Percentiles rank a stretch among this genome's conserved stretches.
These are phyloP conservation scores for Sarocladium strictum DNA, from an alignment of 2,329 filamentous ascomycete genomes.

Conservation along the genomic window DNA sequence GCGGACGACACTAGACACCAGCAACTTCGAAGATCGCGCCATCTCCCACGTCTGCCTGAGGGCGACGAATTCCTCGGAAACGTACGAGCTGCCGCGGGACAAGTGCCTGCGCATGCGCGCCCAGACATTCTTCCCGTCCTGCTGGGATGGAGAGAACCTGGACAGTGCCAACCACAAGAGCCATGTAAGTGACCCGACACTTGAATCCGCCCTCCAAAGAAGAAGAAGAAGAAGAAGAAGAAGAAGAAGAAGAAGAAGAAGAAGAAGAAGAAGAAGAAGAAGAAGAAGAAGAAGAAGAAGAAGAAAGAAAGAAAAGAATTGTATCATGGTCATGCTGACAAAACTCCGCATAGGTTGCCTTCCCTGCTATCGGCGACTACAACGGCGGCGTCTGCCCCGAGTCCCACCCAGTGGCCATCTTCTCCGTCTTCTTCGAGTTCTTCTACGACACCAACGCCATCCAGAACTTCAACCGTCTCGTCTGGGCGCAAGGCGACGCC, in stretches of 20 bases:
- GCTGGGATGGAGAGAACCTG: conserved; percentile 55
- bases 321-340: not conserved
- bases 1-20: conserved; percentile 29
- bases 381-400: conserved; percentile 29
- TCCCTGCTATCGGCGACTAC: conserved; percentile 21
- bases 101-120: conserved; percentile 44
- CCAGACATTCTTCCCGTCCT: conserved; percentile 53
- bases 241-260: too few relatives aligned
- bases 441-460: conserved; percentile 34
- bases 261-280: too few relatives aligned
- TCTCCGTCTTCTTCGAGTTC: conserved; percentile 40
- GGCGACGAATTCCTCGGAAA: conserved; percentile 34
- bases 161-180: conserved; percentile 49
- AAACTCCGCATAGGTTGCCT: conserved; percentile 20
- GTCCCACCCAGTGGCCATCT: conserved; percentile 35
- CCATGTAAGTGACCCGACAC: conserved; percentile 34
- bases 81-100: conserved; percentile 45
- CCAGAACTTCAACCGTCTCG: conserved; percentile 20
- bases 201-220: too few relatives aligned
- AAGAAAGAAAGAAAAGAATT: too few relatives aligned
- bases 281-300: too few relatives aligned
- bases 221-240: too few relatives aligned
- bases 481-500: conserved; percentile 21
- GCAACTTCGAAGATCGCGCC: conserved; percentile 40
- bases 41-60: conserved; percentile 50